Percentiles rank a stretch among this genome's conserved stretches.
Evolutionary conservation across 1,284 basidiomycete genomes (phyloP).

Genomic region (Grifola frondosa): DNA sequence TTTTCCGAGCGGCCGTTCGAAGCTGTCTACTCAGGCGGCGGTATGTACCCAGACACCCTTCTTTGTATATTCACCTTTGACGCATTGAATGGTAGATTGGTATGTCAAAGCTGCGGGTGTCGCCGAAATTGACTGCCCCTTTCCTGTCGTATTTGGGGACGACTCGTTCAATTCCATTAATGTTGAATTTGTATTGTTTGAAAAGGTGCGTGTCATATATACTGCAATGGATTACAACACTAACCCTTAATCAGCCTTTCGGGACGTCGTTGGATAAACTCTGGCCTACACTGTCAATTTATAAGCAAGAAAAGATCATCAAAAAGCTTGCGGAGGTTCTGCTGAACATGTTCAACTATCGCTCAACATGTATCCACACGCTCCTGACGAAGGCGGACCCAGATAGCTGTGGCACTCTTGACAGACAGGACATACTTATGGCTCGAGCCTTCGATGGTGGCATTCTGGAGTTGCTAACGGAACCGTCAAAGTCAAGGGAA

Average conservation of each 20-base stretch:
- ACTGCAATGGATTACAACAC: not conserved
- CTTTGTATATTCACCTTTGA: too few species aligned
- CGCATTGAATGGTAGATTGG: not conserved
- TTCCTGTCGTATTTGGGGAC: not conserved
- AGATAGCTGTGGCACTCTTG: too few species aligned
- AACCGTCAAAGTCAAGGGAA: conserved; percentile 17
- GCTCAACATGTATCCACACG: conserved; percentile 20
- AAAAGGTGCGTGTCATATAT: not conserved
- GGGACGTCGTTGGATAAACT: conserved; percentile 23
- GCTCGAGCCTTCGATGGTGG: conserved; percentile 22
- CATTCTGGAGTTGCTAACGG: conserved; percentile 10
- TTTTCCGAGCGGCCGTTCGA: conserved; percentile 23
- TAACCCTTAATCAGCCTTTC: not conserved
- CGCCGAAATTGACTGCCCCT: not conserved
- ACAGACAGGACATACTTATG: conserved; percentile 18
- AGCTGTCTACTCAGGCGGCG: conserved; percentile 22
- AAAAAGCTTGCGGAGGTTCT: conserved; percentile 21
- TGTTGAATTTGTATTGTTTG: not conserved
- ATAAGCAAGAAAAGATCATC: conserved; percentile 22
- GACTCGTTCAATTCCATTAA: not conserved
- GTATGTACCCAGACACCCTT: too few species aligned
- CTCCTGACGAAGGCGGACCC: too few species aligned
- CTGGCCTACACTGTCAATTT: conserved; percentile 20
- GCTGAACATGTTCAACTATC: conserved; percentile 26
- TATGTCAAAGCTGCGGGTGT: conserved; percentile 12